Evolutionary conservation across 2,329 filamentous ascomycete species (phyloP).

Genomic region (Trichophyton mentagrophytes): DNA sequence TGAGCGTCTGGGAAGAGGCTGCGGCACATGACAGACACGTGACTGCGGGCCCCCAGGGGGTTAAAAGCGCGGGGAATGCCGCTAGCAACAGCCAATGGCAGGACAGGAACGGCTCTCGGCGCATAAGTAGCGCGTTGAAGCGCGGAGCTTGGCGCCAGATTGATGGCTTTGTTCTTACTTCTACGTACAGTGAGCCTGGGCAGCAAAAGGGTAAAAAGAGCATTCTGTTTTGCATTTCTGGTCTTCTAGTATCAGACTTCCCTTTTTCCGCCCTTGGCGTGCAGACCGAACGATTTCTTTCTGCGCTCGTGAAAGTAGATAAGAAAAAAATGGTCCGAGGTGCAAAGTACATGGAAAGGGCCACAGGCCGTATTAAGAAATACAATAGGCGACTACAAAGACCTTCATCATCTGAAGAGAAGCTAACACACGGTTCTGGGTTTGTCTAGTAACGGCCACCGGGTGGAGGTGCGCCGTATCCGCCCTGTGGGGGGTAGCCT

Average conservation of each 20-base stretch:
- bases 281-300: neutral
- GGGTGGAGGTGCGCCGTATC: constrained; percentile 15
- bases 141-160: neutral
- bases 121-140: neutral
- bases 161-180: too few relatives aligned
- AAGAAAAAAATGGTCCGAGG: neutral
- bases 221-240: neutral
- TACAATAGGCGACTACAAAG: neutral
- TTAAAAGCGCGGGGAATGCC: neutral
- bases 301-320: neutral
- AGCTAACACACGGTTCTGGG: neutral
- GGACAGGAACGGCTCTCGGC: neutral
- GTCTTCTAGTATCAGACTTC: neutral
- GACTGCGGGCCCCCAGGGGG: neutral
- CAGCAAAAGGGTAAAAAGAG: too few relatives aligned
- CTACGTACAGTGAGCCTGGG: too few relatives aligned
- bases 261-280: neutral
- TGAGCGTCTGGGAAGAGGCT: neutral
- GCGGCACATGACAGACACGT: neutral
- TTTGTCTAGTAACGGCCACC: constrained; percentile 10
- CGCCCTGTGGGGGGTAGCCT: constrained; percentile 16
- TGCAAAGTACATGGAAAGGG: neutral
- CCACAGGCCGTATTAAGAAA: neutral
- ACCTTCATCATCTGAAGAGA: neutral
- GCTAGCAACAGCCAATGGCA: neutral